Base-by-base conservation (phyloP, 768 basidiomycete species). In the Pleurotus giganteus region DNA sequence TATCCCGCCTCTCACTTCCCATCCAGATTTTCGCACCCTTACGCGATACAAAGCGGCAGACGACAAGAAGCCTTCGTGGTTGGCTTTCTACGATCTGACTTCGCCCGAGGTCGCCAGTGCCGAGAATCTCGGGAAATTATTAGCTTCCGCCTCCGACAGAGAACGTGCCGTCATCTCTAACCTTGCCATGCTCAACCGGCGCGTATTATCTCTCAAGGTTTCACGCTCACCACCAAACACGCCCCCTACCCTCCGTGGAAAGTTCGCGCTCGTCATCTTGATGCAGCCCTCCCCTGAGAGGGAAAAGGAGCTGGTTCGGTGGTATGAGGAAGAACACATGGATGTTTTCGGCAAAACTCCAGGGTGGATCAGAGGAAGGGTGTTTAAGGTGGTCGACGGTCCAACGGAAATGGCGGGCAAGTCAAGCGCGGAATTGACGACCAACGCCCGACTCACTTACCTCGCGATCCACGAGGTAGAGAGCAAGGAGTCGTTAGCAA, bases 311-410 rank as follows among this genome's bases (percentile, higher is more conserved):
- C 63, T 72, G 53, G 69, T 72, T 56, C 62, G 60, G 42, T 73
- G 71, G 70, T 73, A 73, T 56, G 61, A 70, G 13, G 69, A 68
- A 34, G 71, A 72, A 46, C 70, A 73, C 46, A 62, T 73, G 53
- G 63, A 55, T 4, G 46, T 66, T 44, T 46, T 72, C 4, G 36
- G 64, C 31, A 64, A 65, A 51, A 52, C 66, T 1, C 66, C 67
- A 12, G 70, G 72, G 13, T 74, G 67, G 63, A 52, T 61, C 21
- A 59, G 69, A 36, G 62, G 60, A 12, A 58, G 69, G 41, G 61
- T 72, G 21, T 74, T 60, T 61, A 63, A 63, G 24, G 55, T 72
- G 4, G 41, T 64, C 32, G 59, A 61, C 12, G 54, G 57, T 45
- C 12, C 44, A 9, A 60, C 50, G 28, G 58, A 63, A 37, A 41